These are phyloP conservation scores for Calvatia gigantea DNA, from an alignment of 768 basidiomycete species.

Conservation along the genomic window DNA sequence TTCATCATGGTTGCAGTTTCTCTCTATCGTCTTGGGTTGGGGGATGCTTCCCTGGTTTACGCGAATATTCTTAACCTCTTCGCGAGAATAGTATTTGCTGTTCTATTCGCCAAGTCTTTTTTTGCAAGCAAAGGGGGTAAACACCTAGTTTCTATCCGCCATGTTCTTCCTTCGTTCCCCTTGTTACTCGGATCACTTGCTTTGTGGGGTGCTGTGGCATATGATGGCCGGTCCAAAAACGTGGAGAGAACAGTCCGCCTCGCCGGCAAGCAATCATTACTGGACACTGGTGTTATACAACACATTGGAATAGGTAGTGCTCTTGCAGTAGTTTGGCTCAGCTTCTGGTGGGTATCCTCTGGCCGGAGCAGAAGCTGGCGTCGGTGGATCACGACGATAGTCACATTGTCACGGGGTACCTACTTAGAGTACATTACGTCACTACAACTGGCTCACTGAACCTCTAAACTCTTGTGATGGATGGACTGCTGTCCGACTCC, in stretches of 20 bases:
- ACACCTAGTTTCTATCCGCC: not conserved
- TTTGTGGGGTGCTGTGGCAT: not conserved
- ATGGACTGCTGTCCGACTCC: conserved; percentile 5
- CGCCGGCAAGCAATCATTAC: conserved; percentile 6
- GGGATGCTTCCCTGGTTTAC: conserved; percentile 71
- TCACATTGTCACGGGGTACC: not conserved
- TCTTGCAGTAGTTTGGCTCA: conserved; percentile 13
- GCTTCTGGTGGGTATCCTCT: conserved; percentile 14
- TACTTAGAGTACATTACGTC: not conserved
- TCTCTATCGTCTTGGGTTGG: conserved; percentile 44
- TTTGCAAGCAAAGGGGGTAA: conserved; percentile 28
- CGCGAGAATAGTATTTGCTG: conserved; percentile 59
- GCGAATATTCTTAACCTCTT: conserved; percentile 70
- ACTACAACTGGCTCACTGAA: not conserved
- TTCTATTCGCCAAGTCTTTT: conserved; percentile 44
- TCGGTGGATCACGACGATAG: not conserved
- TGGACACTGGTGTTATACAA: conserved; percentile 1
- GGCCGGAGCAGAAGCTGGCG: not conserved
- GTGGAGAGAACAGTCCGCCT: not conserved
- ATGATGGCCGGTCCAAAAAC: not conserved
- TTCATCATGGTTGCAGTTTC: conserved; percentile 57
- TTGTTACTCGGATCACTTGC: not conserved
- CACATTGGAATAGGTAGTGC: conserved; percentile 12
- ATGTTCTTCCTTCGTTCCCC: conserved; percentile 1
- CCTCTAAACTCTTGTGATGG: not conserved